These are phyloP conservation scores for Multifurca ochricompacta DNA, from an alignment of 768 basidiomycete species.

Conservation along the genomic window DNA sequence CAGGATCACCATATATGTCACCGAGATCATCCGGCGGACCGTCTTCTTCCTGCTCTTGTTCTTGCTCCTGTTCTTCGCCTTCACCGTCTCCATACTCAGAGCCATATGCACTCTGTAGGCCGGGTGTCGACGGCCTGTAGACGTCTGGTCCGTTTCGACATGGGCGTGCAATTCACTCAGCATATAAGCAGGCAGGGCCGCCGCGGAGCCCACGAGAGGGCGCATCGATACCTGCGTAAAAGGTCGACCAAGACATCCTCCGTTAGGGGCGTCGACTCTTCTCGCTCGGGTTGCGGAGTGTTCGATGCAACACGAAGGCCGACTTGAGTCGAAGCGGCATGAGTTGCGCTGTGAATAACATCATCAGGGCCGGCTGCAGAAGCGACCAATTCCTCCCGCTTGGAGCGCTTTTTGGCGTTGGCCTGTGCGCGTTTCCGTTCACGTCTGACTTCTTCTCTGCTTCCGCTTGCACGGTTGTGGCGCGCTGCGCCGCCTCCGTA, in stretches of 20 bases:
- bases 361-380: neutral
- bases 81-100: constrained; percentile 18
- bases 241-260: neutral
- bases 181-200: constrained; percentile 12
- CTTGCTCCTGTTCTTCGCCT: constrained; percentile 7
- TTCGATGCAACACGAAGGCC: neutral
- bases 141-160: constrained; percentile 18
- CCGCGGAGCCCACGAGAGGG: constrained; percentile 2
- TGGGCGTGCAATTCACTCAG: constrained; percentile 6
- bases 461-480: constrained; percentile 63
- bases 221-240: neutral
- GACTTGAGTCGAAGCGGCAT: neutral
- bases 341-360: neutral
- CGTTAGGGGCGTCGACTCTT: constrained; percentile 6
- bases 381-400: constrained; percentile 24
- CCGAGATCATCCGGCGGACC: constrained; percentile 7
- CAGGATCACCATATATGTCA: constrained; percentile 14
- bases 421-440: constrained; percentile 42
- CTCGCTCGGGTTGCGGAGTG: constrained; percentile 13
- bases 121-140: constrained; percentile 19
- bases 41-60: constrained; percentile 18
- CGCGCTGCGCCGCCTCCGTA: constrained; percentile 28
- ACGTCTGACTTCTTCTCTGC: constrained; percentile 49
- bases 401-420: constrained; percentile 46
- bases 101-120: constrained; percentile 14